Base-by-base conservation (phyloP, 148 eudicot genomes). In the Tetragonia tetragonoides region DNA sequence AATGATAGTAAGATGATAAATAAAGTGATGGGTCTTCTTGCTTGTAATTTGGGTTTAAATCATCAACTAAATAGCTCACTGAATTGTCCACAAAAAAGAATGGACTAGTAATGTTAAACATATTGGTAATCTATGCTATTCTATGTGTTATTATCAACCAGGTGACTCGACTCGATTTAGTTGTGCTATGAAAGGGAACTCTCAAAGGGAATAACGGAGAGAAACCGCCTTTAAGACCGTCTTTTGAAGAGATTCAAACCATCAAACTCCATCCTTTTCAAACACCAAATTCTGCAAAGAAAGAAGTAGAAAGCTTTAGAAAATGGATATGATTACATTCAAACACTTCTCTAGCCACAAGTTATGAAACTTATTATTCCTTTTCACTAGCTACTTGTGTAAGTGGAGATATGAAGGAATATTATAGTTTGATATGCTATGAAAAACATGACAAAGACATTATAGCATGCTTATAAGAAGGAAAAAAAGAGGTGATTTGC, bases 71-170 rank as follows among this genome's bases (percentile, higher is more conserved):
- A 72, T 51, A 51, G 75, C 75, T 53, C 74, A 71, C 12, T 49
- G 28, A 23, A 56, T 72, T 72, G 63, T 72, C 75, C 75, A 72
- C 44, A 72, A 14, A 49, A 72, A 34, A 37, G 38, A 37, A 51
- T 54, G 75, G 75, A 38, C 75, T 72, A 72, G n/a, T 23, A 72
- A 10, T 47, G 73, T 46, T 69, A 21, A 69, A 46, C 23, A 14
- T 24, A 38, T 24, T 17, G 75, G 12, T 53, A 15, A 59, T 59
- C 21, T 38, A 18, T 71, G 7, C 74, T 53, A 47, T 24, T 37
- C 62, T 51, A 72, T 34, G 41, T 37, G 75, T 72, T 72, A 72
- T n/a, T 72, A 37, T 72, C 75, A 54, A 37, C 56, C 23, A 53
- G 24, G 17, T n/a, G 15, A 21, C 11, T 49, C 23, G 21, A 59